Evolutionary conservation across 2,329 filamentous ascomycete species (phyloP).

Genomic region (Chrysosporium queenslandicum): DNA sequence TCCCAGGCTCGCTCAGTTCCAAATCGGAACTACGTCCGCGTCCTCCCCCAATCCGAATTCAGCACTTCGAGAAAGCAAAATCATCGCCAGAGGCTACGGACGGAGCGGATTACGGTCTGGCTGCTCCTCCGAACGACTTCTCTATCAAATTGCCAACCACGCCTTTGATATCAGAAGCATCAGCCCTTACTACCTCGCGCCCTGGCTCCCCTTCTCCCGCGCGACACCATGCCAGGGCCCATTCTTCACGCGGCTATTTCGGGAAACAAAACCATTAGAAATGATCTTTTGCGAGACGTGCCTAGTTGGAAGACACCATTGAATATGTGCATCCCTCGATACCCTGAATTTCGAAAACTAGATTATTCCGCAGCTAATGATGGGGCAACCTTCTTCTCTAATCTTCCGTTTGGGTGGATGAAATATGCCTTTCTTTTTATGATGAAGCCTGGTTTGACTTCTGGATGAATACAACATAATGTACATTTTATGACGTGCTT

Average conservation of each 20-base stretch:
- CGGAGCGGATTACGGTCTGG: conserved; percentile 19
- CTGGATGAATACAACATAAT: neutral
- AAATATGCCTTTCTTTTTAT: neutral
- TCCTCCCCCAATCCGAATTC: conserved; percentile 46
- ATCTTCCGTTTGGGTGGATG: neutral
- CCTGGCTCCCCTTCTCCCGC: conserved; percentile 38
- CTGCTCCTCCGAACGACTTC: conserved; percentile 37
- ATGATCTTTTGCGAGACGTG: neutral
- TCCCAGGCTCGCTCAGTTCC: conserved; percentile 7
- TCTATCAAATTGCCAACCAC: conserved; percentile 39
- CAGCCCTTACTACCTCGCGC: conserved; percentile 44
- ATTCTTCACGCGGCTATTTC: conserved; percentile 33
- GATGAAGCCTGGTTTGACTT: neutral
- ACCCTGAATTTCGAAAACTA: neutral
- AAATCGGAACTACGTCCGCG: conserved; percentile 42
- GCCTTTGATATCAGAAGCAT: conserved; percentile 39
- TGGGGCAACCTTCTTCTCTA: neutral
- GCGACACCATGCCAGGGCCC: conserved; percentile 35
- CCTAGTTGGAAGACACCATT: neutral
- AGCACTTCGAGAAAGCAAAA: conserved; percentile 59
- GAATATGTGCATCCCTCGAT: neutral
- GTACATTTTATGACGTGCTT: conserved; percentile 4
- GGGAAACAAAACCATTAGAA: conserved; percentile 21
- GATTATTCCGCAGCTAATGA: neutral
- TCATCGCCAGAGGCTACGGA: conserved; percentile 43